A percentile compares a stretch with the other conserved stretches of the same genome.
These are phyloP conservation scores for Gryganskiella cystojenkinii DNA, from an alignment of 192 early-diverging fungal species.

Conservation along the genomic window DNA sequence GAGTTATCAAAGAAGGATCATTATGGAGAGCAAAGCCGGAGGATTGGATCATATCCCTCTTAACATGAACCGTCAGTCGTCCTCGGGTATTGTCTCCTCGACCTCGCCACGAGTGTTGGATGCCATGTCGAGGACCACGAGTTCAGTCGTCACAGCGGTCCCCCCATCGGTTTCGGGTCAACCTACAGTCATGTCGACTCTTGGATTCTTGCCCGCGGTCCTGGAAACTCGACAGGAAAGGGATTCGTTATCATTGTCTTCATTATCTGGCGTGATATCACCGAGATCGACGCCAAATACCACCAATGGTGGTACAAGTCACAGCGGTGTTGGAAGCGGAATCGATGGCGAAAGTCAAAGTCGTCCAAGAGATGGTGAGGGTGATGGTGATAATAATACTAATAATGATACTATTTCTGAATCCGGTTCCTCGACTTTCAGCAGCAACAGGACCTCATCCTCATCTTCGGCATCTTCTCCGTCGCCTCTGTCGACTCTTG, in stretches of 20 bases:
- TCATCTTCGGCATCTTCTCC: too few relatives aligned
- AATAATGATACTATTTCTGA: background rate
- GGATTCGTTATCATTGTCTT: too few relatives aligned
- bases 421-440: too few relatives aligned
- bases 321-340: background rate
- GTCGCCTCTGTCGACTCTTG: too few relatives aligned
- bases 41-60: slow-evolving; percentile 19
- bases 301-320: too few relatives aligned
- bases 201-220: too few relatives aligned
- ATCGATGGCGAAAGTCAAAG: background rate
- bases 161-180: background rate
- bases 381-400: background rate
- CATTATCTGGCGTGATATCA: background rate
- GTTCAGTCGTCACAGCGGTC: background rate
- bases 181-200: too few relatives aligned
- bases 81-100: slow-evolving; percentile 1
- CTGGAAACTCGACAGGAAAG: too few relatives aligned
- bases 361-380: background rate
- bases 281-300: background rate
- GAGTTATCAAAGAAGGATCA: slow-evolving; percentile 29
- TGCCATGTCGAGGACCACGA: slow-evolving; percentile 15
- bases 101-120: slow-evolving; percentile 26
- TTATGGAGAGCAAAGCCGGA: slow-evolving; percentile 29
- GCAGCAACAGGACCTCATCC: too few relatives aligned
- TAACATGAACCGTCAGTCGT: slow-evolving; percentile 11